Evolutionary conservation across 2,329 filamentous ascomycete genomes (phyloP).

Genomic region (Rutstroemia sp.): DNA sequence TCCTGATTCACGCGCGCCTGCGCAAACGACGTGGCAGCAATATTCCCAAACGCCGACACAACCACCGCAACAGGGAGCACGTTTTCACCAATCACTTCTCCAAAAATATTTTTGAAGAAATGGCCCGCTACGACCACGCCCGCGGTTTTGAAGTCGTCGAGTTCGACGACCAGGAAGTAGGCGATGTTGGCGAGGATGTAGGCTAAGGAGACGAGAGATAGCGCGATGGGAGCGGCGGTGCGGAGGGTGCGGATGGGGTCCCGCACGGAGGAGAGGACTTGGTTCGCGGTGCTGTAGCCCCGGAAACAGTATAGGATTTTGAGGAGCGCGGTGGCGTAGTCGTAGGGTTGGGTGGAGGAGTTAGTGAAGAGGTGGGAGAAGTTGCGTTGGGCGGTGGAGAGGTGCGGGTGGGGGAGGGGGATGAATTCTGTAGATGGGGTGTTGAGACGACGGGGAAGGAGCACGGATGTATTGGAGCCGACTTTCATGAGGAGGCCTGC

Average conservation of each 20-base stretch:
- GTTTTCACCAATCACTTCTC: constrained; percentile 34
- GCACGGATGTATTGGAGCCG: constrained; percentile 15
- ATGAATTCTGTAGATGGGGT: constrained; percentile 14
- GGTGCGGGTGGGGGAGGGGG: constrained; percentile 2
- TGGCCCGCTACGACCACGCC: constrained; percentile 48
- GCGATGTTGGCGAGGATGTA: constrained; percentile 53
- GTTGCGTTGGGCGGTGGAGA: constrained; percentile 33
- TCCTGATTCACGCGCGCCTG: constrained; percentile 42
- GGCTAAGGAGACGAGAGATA: constrained; percentile 44
- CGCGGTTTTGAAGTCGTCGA: constrained; percentile 44
- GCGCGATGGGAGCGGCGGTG: constrained; percentile 46
- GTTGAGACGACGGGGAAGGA: constrained; percentile 15
- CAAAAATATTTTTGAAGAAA: constrained; percentile 50
- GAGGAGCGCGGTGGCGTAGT: constrained; percentile 43
- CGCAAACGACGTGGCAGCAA: constrained; percentile 41
- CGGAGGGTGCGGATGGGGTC: constrained; percentile 51
- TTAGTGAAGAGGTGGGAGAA: constrained; percentile 35
- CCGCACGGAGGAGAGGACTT: constrained; percentile 48
- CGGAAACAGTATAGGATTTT: constrained; percentile 50
- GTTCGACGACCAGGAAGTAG: constrained; percentile 51
- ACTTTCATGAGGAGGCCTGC: constrained; percentile 32
- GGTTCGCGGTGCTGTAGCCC: constrained; percentile 48
- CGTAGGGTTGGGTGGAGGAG: constrained; percentile 35
- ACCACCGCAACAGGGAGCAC: constrained; percentile 39
- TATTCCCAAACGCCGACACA: constrained; percentile 40